These are phyloP conservation scores for Magnaporthales sp. DNA, from an alignment of 2,329 filamentous ascomycete genomes.

Conservation along the genomic window DNA sequence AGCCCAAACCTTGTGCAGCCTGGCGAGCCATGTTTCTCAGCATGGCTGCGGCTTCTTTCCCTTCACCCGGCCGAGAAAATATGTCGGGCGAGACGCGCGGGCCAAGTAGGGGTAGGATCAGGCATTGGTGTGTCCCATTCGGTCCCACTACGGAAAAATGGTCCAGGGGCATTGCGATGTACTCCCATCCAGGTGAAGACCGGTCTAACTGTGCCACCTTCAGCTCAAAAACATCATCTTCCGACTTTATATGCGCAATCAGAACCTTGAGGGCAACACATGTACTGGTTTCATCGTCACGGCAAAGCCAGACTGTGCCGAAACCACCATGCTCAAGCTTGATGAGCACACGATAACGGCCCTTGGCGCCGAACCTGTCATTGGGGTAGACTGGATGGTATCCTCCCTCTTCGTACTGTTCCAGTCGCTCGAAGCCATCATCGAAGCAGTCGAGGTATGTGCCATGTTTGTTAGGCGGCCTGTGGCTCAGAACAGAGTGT, in stretches of 20 bases:
- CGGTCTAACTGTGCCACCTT: slow-evolving; percentile 4
- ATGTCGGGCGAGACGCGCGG: neutral
- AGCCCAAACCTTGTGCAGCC: neutral
- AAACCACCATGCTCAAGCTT: slow-evolving; percentile 16
- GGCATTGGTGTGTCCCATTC: slow-evolving; percentile 1
- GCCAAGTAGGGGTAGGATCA: neutral
- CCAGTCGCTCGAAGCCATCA: slow-evolving; percentile 6
- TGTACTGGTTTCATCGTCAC: slow-evolving; percentile 6
- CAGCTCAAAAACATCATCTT: neutral
- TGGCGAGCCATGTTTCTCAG: neutral
- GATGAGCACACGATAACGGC: slow-evolving; percentile 14
- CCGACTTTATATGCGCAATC: neutral
- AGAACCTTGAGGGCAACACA: slow-evolving; percentile 4
- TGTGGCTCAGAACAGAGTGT: too few relatives aligned
- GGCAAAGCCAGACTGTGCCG: slow-evolving; percentile 17
- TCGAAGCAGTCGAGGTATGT: neutral
- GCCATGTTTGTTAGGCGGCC: too few relatives aligned
- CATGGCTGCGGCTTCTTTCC: neutral
- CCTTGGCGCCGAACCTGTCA: slow-evolving; percentile 9
- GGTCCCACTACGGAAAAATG: neutral
- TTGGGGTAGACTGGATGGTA: slow-evolving; percentile 16
- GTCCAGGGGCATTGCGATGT: slow-evolving; percentile 8
- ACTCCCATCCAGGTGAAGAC: slow-evolving; percentile 7
- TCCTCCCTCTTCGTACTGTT: slow-evolving; percentile 11
- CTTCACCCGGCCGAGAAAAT: neutral